Evolutionary conservation across 345 rosid genomes (phyloP), one percentile per base, ranked within the genome.

Genomic region (Nasturtium officinale): DNA sequence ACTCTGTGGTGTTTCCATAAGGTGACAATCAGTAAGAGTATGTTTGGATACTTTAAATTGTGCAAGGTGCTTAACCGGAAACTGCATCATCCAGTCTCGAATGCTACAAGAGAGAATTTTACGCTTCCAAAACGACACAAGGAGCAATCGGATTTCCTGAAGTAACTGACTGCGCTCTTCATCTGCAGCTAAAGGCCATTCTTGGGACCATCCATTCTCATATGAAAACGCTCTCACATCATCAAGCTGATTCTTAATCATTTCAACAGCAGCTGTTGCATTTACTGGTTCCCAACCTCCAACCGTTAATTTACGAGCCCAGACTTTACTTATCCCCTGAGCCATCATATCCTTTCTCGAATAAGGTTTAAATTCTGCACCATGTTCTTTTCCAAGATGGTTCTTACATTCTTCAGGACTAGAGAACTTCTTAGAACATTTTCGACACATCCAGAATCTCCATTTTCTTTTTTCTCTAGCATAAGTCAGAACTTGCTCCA

Each of bases 1-100:
- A 38, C 58, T 48, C 72, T 66, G 78, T 66, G 78, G 73, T 37
- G 72, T 66, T 37, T 29, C 52, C 50, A 37, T 9, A 50, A 66
- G 40, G 54, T 26, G 45, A 28, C 54, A 59, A 25, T 50, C 54
- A 6, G 37, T 46, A 35, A 58, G 78, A 37, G 16, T 32, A 6
- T 23, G 15, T 37, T 67, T 53, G 17, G 61, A 50, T 66, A 65
- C 42, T 26, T 50, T 68, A 20, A 60, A 15, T 29, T 15, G 8
- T 66, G 26, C 67, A 55, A 65, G 59, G 55, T 62, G 43, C 15
- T 28, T 15, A 17, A 40, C 53, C 2, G 2, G 0, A 28, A 54
- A 37, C 1, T 26, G 33, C 38, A 40, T 38, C 28, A 67, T 2
- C 52, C 61, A 54, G 40, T 67, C 62, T 25, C 51, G 25, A 40